Base-by-base conservation (phyloP, 129 eudicot genomes). In the Saussurea involucrata region DNA sequence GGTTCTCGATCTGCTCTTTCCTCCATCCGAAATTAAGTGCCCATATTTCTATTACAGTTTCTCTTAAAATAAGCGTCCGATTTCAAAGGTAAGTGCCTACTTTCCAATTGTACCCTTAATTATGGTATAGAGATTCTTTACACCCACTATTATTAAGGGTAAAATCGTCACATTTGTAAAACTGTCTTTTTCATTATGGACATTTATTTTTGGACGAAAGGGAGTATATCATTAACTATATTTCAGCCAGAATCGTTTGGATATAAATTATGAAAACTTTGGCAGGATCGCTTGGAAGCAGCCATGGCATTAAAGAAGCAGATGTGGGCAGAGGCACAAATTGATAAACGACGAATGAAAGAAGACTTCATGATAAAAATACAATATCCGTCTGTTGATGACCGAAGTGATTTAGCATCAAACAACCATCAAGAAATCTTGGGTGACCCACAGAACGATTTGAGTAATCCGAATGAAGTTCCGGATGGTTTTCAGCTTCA, bases 271-370 rank as follows among this genome's bases (percentile, higher is more conserved):
- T 18, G 68, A 29, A 3, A 68, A 24, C 21, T 82, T 78, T 82
- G 21, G n/a, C 80, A 93, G 98, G 98, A 91, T 53, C 97, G 98
- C 21, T 75, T 89, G 80, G 98, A 94, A 75, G 92, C 97, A 58
- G 97, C 98, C 57, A 87, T 83, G 88, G 86, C 93, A 27, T 53
- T 94, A 72, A 94, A 94, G 90, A 94, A 94, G 85, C 98, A 94
- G 74, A 91, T 91, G 93, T 94, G 90, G 97, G 92, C 93, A 4
- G 98, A 94, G 72, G 97, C 93, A 12, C 97, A 89, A 73, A 79
- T 87, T 12, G 96, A 91, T 76, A 94, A 90, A 72, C 87, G 97
- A 17, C 90, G 96, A 10, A 34, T 86, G 74, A 89, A 85, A 76
- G 98, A 94, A 80, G 97, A 94, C 29, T 82, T 40, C 81, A 57